Percentiles rank a stretch among this genome's conserved stretches.
These are phyloP conservation scores for Crucihimalaya himalaica DNA, from an alignment of 345 rosid genomes.

Conservation along the genomic window DNA sequence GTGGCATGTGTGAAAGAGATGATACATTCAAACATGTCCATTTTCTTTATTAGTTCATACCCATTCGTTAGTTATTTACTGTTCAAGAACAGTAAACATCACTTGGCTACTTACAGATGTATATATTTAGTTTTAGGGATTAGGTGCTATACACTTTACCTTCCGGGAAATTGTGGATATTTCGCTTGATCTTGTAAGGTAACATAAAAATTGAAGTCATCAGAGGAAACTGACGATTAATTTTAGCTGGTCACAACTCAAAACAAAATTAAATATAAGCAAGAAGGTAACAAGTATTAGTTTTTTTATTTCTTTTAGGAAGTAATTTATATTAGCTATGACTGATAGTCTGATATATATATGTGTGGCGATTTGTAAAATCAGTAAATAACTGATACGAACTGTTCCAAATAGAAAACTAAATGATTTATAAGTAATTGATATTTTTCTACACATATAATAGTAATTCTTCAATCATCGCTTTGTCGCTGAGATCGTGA, in stretches of 20 bases:
- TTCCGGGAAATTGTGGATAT: neutral
- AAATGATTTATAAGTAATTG: neutral
- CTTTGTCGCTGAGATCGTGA: neutral
- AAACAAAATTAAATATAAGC: neutral
- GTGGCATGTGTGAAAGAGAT: neutral
- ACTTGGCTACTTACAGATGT: neutral
- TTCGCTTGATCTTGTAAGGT: neutral
- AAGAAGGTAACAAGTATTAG: neutral
- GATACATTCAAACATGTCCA: neutral
- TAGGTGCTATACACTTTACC: neutral
- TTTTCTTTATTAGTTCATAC: constrained; percentile 5
- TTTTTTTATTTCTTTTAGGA: neutral
- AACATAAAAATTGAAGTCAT: neutral
- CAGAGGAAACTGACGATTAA: neutral
- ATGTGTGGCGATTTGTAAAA: neutral
- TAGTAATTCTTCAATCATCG: neutral
- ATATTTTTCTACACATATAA: neutral
- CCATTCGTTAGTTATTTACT: constrained; percentile 31
- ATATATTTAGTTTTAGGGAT: neutral
- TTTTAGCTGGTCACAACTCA: neutral
- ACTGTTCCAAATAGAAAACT: neutral
- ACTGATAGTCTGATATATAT: neutral
- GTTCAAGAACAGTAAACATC: constrained; percentile 27
- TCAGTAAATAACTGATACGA: neutral
- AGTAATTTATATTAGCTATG: neutral